Percentiles rank a stretch among this genome's conserved stretches.
Evolutionary conservation across 1,284 basidiomycete genomes (phyloP).

Genomic region (Kwoniella shivajii): DNA sequence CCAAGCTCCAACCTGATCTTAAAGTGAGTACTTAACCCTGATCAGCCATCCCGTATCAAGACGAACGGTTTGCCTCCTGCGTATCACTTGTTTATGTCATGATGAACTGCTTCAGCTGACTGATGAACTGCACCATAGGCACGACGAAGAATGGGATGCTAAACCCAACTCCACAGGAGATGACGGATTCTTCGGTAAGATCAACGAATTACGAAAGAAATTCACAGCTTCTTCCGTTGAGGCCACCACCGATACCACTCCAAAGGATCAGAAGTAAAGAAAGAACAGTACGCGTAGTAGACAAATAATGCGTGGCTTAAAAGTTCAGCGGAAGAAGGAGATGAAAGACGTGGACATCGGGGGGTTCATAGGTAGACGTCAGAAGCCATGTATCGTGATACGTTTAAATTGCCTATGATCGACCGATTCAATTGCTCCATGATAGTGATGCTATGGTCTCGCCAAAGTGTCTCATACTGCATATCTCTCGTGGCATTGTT

Average conservation of each 20-base stretch:
- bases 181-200: conserved; percentile 42
- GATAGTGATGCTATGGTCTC: too few relatives aligned
- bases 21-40: conserved; percentile 20
- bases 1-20: conserved; percentile 36
- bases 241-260: conserved; percentile 32
- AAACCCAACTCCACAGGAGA: conserved; percentile 39
- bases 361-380: neutral
- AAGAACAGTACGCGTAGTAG: too few relatives aligned
- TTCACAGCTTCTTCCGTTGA: conserved; percentile 34
- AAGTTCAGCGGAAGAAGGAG: too few relatives aligned
- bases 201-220: conserved; percentile 45
- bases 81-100: neutral
- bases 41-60: too few relatives aligned
- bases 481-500: too few relatives aligned
- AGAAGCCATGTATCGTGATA: conserved; percentile 5
- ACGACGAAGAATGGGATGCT: conserved; percentile 46
- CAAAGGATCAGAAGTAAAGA: conserved; percentile 34
- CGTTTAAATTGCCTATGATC: too few relatives aligned
- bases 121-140: conserved; percentile 16
- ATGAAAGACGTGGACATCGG: neutral
- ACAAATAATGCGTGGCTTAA: too few relatives aligned
- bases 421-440: too few relatives aligned
- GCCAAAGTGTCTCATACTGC: too few relatives aligned
- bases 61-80: too few relatives aligned
- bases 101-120: neutral